Conservation (phyloP, 2,329 filamentous ascomycete species). For the Trichoderma semiorbis region DNA sequence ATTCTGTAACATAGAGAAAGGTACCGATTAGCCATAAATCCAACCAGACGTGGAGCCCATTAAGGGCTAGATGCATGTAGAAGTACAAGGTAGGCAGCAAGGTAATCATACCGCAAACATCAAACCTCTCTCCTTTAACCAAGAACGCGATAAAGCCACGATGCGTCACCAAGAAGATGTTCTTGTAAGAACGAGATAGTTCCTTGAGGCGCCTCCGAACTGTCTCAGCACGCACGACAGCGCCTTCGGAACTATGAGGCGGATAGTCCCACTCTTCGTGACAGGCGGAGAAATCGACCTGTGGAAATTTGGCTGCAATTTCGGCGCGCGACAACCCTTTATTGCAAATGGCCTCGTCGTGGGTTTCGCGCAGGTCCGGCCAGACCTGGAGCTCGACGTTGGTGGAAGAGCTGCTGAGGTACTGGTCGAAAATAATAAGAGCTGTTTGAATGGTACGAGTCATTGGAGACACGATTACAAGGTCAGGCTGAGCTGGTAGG, state of each 20-base stretch:
- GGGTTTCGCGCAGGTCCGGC: not conserved
- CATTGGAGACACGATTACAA: not conserved
- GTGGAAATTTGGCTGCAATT: not conserved
- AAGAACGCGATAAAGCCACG: not conserved
- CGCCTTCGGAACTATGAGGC: not conserved
- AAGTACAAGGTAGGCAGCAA: not conserved
- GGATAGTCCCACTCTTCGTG: not conserved
- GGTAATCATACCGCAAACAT: not conserved
- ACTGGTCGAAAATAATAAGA: not conserved
- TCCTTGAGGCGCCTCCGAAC: not conserved
- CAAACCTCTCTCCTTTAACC: not conserved
- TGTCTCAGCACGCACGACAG: not conserved
- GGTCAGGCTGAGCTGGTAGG: not conserved
- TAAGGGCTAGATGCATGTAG: not conserved
- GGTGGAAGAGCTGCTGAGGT: not conserved
- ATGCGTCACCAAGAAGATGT: not conserved
- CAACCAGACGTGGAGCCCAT: not conserved
- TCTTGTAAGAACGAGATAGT: not conserved
- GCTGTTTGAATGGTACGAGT: not conserved
- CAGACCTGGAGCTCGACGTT: not conserved
- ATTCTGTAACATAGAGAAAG: not conserved
- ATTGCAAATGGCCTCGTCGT: not conserved
- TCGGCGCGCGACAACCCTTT: not conserved
- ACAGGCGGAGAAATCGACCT: not conserved
- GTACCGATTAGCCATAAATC: not conserved